These are phyloP conservation scores for Aspergillus taichungensis DNA, from an alignment of 495 filamentous ascomycete species.

Conservation along the genomic window DNA sequence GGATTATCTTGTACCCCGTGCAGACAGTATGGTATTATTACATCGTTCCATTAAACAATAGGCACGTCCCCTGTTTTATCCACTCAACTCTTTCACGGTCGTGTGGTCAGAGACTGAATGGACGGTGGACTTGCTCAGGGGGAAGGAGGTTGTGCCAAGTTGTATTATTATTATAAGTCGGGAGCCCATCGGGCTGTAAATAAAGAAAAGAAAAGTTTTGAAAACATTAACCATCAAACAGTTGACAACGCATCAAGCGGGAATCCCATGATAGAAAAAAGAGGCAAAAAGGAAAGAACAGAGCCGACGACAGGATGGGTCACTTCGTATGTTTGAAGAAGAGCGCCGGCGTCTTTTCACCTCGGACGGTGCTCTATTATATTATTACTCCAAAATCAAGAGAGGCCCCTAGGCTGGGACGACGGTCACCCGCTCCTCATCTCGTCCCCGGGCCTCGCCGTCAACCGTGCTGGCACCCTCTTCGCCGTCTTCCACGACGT, in stretches of 20 bases:
- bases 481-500: constrained; percentile 53
- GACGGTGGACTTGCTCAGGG: background rate
- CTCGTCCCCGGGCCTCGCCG: constrained; percentile 49
- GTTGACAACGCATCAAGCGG: constrained; percentile 7
- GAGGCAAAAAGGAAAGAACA: constrained; percentile 5
- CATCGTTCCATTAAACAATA: constrained; percentile 19
- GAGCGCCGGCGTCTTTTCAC: background rate
- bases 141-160: background rate
- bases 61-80: background rate
- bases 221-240: constrained; percentile 6
- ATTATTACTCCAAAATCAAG: background rate
- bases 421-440: constrained; percentile 46
- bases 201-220: constrained; percentile 7
- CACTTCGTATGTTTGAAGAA: no score
- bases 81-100: no score
- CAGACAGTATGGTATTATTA: constrained; percentile 34
- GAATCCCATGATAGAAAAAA: constrained; percentile 6
- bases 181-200: constrained; percentile 5
- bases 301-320: background rate
- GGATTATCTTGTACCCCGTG: constrained; percentile 13
- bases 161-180: constrained; percentile 4
- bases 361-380: background rate
- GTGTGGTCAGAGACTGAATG: no score
- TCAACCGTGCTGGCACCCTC: constrained; percentile 46
- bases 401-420: constrained; percentile 11